Evolutionary conservation across 176 grass and related monocot species (phyloP).

Genomic region (Alopecurus myosuroides): DNA sequence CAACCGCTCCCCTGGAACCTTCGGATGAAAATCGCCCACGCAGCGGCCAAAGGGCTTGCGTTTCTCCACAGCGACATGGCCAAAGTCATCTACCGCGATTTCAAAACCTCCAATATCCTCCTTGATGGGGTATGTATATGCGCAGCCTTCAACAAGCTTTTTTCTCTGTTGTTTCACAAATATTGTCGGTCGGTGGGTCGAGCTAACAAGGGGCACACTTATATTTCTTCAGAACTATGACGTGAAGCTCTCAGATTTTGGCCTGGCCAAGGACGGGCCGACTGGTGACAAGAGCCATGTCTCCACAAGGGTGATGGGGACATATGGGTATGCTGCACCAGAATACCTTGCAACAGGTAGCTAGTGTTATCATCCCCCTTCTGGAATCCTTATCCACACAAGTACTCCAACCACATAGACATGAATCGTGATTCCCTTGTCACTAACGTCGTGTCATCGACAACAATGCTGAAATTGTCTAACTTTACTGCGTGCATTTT

Average conservation of each 20-base stretch:
- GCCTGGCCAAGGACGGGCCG: constrained; percentile 75
- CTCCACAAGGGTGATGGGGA: constrained; percentile 87
- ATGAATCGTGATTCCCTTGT: neutral
- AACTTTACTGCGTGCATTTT: neutral
- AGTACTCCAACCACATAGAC: neutral
- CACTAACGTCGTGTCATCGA: neutral
- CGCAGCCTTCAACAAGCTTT: neutral
- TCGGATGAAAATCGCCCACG: constrained; percentile 77
- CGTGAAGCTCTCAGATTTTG: constrained; percentile 89
- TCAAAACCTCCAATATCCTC: constrained; percentile 89
- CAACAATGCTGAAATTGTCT: neutral
- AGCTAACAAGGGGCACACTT: neutral
- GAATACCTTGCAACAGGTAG: constrained; percentile 83
- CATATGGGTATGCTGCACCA: constrained; percentile 80
- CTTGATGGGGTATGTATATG: constrained; percentile 51
- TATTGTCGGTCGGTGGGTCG: too few relatives aligned
- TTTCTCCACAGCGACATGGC: constrained; percentile 81
- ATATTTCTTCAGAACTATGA: constrained; percentile 70
- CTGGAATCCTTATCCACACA: neutral
- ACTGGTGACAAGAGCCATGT: constrained; percentile 71
- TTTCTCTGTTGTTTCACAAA: too few relatives aligned
- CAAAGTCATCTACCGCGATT: constrained; percentile 83
- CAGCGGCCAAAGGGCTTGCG: constrained; percentile 71
- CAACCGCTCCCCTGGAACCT: constrained; percentile 71
- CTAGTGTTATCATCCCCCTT: neutral